These are phyloP conservation scores for Lactarius deliciosus DNA, from an alignment of 768 basidiomycete genomes.

Conservation along the genomic window DNA sequence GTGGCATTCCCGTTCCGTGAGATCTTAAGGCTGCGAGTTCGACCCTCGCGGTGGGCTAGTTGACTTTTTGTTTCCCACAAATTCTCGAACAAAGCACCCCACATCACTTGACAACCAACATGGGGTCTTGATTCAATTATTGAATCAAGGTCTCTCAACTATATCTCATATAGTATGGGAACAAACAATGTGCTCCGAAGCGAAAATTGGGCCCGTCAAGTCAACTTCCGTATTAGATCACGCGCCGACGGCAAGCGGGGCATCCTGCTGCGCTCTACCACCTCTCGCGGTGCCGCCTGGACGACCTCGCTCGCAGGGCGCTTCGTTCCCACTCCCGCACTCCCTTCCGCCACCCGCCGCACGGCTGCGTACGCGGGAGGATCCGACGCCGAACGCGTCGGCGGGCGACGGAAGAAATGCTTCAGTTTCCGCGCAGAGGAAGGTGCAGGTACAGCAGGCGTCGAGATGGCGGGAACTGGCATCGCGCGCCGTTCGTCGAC, in stretches of 20 bases:
- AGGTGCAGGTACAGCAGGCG: background rate
- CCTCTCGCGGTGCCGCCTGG: conserved; percentile 2
- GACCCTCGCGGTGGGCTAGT: conserved; percentile 61
- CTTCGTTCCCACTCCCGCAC: background rate
- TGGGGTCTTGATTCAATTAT: background rate
- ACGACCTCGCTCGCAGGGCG: conserved; percentile 22
- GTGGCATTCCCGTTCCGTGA: conserved; percentile 24
- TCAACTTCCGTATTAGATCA: conserved; percentile 19
- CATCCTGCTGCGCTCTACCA: conserved; percentile 24
- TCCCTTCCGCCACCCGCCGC: background rate
- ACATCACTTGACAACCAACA: background rate
- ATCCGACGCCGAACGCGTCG: conserved; percentile 20
- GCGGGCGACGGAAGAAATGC: conserved; percentile 25
- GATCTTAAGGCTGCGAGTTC: conserved; percentile 64
- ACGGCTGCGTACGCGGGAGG: conserved; percentile 12
- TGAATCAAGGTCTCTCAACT: background rate
- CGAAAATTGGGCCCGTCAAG: conserved; percentile 1
- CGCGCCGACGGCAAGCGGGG: conserved; percentile 24
- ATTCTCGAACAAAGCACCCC: too few relatives aligned
- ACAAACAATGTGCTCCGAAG: background rate
- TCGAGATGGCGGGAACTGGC: background rate
- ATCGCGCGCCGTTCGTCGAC: background rate
- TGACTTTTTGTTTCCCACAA: background rate
- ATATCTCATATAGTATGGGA: background rate
- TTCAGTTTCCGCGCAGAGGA: conserved; percentile 12